Evolutionary conservation across 768 basidiomycete genomes (phyloP).

Genomic region (Calocera cornea): DNA sequence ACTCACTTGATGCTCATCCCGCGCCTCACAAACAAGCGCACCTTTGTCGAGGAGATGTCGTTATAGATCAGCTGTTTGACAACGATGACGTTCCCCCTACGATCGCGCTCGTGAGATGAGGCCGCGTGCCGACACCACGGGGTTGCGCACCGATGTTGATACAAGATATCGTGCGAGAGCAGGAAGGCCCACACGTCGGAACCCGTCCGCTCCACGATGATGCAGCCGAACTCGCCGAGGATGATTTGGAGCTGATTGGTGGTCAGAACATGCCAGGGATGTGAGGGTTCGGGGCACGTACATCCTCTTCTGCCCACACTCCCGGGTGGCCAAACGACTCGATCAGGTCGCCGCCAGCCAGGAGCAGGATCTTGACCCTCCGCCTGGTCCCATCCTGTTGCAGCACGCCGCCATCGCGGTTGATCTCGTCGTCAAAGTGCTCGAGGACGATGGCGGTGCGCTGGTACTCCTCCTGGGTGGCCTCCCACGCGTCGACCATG

Average conservation of each 20-base stretch:
- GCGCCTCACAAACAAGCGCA: constrained; percentile 33
- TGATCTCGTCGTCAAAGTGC: constrained; percentile 92
- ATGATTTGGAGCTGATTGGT: constrained; percentile 76
- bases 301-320: constrained; percentile 91
- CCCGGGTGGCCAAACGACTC: constrained; percentile 97
- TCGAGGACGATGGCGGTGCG: constrained; percentile 95
- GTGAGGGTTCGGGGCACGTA: constrained; percentile 32
- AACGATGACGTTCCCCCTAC: constrained; percentile 76
- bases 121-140: neutral
- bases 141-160: constrained; percentile 26
- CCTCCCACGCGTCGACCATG: constrained; percentile 98
- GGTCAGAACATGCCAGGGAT: constrained; percentile 1
- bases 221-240: constrained; percentile 81
- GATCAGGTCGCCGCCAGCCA: constrained; percentile 97
- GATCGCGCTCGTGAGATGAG: constrained; percentile 15
- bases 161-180: constrained; percentile 34
- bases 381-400: constrained; percentile 37
- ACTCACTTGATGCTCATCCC: constrained; percentile 34
- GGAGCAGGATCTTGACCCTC: constrained; percentile 76
- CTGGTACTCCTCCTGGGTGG: constrained; percentile 75
- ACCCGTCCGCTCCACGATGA: constrained; percentile 91
- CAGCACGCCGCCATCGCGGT: constrained; percentile 35
- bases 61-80: constrained; percentile 93
- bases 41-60: constrained; percentile 93
- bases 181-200: constrained; percentile 55